phyloP scores from a whole-genome alignment of 2,329 filamentous ascomycete species.

The Thermochaetoides dissita region DNA sequence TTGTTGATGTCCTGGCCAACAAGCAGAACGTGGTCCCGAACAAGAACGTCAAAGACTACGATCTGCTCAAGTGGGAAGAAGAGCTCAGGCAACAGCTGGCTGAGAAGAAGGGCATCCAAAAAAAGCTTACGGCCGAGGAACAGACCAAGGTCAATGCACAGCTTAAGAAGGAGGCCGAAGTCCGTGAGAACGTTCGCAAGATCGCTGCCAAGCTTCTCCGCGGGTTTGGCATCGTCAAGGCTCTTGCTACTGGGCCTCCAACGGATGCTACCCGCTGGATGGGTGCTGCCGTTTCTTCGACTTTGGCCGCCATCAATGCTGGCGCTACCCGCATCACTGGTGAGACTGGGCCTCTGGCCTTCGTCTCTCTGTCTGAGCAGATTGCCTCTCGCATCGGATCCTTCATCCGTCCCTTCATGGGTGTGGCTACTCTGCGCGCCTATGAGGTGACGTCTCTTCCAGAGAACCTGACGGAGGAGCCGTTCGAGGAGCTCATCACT shows the following conservation, averaged over 20 bases:
- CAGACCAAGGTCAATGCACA: conserved; percentile 83
- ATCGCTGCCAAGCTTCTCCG: conserved; percentile 61
- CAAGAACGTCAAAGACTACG: conserved; percentile 90
- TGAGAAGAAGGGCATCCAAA: conserved; percentile 82
- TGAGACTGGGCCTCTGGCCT: conserved; percentile 62
- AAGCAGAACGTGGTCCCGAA: conserved; percentile 59
- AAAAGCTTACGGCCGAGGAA: conserved; percentile 83
- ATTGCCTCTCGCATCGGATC: conserved; percentile 60
- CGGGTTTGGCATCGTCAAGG: conserved; percentile 73
- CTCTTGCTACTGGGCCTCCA: conserved; percentile 73
- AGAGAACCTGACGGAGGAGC: conserved; percentile 59
- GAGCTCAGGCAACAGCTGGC: conserved; percentile 76
- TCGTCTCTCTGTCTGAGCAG: conserved; percentile 65
- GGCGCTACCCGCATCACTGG: conserved; percentile 73
- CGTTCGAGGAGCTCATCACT: conserved; percentile 72
- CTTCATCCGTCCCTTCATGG: conserved; percentile 70
- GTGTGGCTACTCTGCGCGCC: conserved; percentile 71
- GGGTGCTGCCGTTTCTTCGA: conserved; percentile 58
- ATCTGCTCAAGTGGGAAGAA: conserved; percentile 93
- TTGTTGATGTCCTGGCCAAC: conserved; percentile 80
- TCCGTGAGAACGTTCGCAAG: conserved; percentile 57
- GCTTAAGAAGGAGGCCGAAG: conserved; percentile 69
- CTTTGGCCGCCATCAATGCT: conserved; percentile 62
- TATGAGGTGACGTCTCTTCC: conserved; percentile 61
- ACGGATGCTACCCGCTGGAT: conserved; percentile 84